These are phyloP conservation scores for Polygonum aviculare DNA, from an alignment of 148 eudicot genomes.

Conservation along the genomic window DNA sequence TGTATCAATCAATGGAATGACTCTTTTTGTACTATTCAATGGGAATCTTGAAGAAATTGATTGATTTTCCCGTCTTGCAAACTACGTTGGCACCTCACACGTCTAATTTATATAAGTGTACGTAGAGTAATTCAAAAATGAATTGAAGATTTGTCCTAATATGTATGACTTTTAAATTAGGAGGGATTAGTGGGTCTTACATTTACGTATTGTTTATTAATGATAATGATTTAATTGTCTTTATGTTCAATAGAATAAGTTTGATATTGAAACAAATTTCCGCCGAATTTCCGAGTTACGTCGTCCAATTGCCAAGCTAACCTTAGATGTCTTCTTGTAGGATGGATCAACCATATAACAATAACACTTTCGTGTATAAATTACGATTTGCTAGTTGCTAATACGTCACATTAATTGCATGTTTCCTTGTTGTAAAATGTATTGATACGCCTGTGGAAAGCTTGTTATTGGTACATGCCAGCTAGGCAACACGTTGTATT, in stretches of 20 bases:
- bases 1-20: background rate
- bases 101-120: background rate
- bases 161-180: background rate
- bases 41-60: background rate
- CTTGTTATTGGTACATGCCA: background rate
- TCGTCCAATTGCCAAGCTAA: slow-evolving; percentile 10
- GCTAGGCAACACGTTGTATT: background rate
- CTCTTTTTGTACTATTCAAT: background rate
- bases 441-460: background rate
- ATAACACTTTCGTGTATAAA: background rate
- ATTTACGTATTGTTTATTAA: background rate
- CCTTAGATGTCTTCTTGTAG: background rate
- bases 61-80: background rate
- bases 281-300: slow-evolving; percentile 10
- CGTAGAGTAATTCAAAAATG: background rate
- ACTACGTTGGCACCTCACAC: background rate
- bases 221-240: background rate
- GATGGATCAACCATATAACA: background rate
- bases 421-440: background rate
- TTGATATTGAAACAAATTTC: background rate
- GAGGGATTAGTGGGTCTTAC: background rate
- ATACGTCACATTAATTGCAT: background rate
- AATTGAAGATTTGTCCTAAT: background rate
- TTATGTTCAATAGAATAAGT: background rate
- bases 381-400: background rate